Percentiles rank a stretch among this genome's conserved stretches.
Evolutionary conservation across 1,139 yeast species (phyloP).

Genomic region (Zygoascus sp.): DNA sequence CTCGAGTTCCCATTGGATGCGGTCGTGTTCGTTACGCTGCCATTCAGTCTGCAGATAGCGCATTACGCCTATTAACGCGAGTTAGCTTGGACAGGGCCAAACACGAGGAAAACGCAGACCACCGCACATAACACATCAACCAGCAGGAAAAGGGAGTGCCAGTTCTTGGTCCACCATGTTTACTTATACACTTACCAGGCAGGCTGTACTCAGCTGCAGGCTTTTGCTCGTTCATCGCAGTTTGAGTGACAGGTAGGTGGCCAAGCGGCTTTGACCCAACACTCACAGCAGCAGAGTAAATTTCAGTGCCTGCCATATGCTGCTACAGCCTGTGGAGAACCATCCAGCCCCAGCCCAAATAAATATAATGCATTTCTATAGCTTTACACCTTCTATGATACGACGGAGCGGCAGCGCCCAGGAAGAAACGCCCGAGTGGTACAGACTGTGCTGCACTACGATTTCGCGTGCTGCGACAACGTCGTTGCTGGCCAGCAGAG

Average conservation of each 20-base stretch:
- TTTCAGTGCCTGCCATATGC: too few species aligned
- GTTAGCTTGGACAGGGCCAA: too few species aligned
- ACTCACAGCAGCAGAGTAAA: background rate
- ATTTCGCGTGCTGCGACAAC: conserved; percentile 28
- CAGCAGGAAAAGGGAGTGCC: too few species aligned
- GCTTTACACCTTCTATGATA: conserved; percentile 37
- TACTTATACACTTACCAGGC: conserved; percentile 26
- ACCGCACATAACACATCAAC: too few species aligned
- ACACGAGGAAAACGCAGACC: too few species aligned
- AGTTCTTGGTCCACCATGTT: too few species aligned
- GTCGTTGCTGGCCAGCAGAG: conserved; percentile 16
- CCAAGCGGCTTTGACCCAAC: background rate
- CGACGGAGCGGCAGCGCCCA: conserved; percentile 58
- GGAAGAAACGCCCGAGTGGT: conserved; percentile 47
- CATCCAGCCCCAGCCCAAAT: too few species aligned
- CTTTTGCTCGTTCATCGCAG: conserved; percentile 9
- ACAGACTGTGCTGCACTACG: conserved; percentile 46
- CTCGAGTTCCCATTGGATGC: conserved; percentile 54
- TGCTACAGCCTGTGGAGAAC: too few species aligned
- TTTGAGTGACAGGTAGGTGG: background rate
- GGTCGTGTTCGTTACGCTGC: conserved; percentile 51
- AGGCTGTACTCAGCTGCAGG: conserved; percentile 34
- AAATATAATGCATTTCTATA: background rate
- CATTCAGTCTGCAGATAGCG: conserved; percentile 54
- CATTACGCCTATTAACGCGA: conserved; percentile 48